phyloP scores from a whole-genome alignment of 129 eudicot species.

The Rutidosis leptorrhynchoides region DNA sequence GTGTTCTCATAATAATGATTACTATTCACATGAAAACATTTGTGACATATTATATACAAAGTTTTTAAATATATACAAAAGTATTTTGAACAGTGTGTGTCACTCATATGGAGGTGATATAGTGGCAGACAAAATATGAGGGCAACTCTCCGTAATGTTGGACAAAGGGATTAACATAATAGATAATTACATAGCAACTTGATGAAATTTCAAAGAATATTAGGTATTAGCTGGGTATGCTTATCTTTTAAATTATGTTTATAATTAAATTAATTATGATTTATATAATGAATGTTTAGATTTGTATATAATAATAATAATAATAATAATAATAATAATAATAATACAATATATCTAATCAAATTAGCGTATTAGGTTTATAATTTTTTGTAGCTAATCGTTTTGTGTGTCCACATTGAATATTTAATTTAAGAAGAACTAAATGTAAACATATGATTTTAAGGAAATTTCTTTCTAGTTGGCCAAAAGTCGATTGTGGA shows the following conservation, averaged over 20 bases:
- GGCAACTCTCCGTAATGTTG: constrained; percentile 44
- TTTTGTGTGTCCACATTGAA: too few relatives aligned
- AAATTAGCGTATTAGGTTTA: too few relatives aligned
- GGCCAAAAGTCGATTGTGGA: too few relatives aligned
- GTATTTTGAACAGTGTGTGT: constrained; percentile 6
- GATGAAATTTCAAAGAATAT: constrained; percentile 27
- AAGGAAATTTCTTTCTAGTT: too few relatives aligned
- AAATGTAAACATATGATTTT: too few relatives aligned
- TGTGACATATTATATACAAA: neutral
- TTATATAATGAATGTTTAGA: neutral
- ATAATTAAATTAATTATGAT: too few relatives aligned
- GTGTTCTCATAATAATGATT: neutral
- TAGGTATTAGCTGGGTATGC: constrained; percentile 35
- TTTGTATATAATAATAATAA: neutral
- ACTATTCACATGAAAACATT: neutral
- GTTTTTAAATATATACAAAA: neutral
- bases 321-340: too few relatives aligned
- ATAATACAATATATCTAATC: too few relatives aligned
- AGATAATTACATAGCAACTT: constrained; percentile 23
- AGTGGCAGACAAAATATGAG: constrained; percentile 77
- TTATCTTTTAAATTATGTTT: constrained; percentile 16
- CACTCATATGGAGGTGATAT: constrained; percentile 46
- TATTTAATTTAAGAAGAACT: too few relatives aligned
- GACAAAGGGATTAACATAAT: constrained; percentile 23
- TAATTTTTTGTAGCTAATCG: too few relatives aligned